Evolutionary conservation across 1,139 yeast genomes (phyloP).

Genomic region (Suhomyces anneliseae): DNA sequence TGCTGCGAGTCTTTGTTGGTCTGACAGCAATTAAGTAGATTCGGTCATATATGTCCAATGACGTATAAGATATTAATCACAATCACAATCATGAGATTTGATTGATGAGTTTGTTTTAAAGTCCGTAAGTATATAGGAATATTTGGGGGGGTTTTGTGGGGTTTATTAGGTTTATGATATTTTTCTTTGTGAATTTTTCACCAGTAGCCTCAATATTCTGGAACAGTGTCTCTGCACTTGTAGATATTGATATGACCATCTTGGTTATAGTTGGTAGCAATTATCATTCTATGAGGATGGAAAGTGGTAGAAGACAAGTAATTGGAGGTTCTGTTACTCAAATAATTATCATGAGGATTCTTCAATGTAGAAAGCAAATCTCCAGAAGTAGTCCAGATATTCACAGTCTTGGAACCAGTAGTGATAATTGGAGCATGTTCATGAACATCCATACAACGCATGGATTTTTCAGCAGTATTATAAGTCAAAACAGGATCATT

Average conservation of each 20-base stretch:
- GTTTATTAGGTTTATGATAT: too few relatives aligned
- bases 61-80: too few relatives aligned
- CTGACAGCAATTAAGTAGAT: too few relatives aligned
- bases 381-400: conserved; percentile 86
- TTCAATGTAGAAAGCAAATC: conserved; percentile 63
- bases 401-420: conserved; percentile 80
- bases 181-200: not conserved
- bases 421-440: conserved; percentile 95
- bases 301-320: conserved; percentile 69
- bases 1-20: too few relatives aligned
- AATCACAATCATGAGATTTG: too few relatives aligned
- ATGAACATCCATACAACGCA: conserved; percentile 79
- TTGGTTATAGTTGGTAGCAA: conserved; percentile 83
- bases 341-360: conserved; percentile 50
- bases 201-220: conserved; percentile 30
- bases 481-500: conserved; percentile 71
- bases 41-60: too few relatives aligned
- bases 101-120: too few relatives aligned
- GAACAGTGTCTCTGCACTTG: conserved; percentile 40
- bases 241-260: conserved; percentile 74
- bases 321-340: conserved; percentile 46
- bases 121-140: too few relatives aligned
- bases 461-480: conserved; percentile 55
- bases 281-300: conserved; percentile 94
- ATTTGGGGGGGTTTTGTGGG: too few relatives aligned